Base-by-base conservation (phyloP, 2,329 filamentous ascomycete species). In the Colletotrichum sp. region DNA sequence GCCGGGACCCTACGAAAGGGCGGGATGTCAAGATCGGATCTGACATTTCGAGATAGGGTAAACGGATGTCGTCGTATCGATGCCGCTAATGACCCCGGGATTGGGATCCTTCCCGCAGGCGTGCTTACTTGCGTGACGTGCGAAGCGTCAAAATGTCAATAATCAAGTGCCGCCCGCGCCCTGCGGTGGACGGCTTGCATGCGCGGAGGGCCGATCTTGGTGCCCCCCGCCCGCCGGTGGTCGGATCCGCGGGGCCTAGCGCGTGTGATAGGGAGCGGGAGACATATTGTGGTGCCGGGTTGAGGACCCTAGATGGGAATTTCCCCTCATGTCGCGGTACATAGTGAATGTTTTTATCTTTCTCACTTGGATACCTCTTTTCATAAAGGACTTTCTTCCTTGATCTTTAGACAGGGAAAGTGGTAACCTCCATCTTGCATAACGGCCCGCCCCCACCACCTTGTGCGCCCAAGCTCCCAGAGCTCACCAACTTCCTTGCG, bases 141-240 rank as follows among this genome's bases (percentile, higher is more conserved):
- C 9, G 13, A n/a, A 21, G 13, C 9, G 55, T 21, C 10, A 52
- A 30, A 36, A 57, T 60, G 71, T 66, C 57, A 74, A 70, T 55
- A 30, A 12, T 5, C 24, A 16, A 34, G 44, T 10, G 64, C 66
- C 52, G 59, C 74, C 44, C 34, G 71, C 74, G 74, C 74, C 74
- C 70, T 76, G 18, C 36, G 64, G 59, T 36, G 15, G 70, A 76
- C 57, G 52, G 64, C 8, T 21, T 68, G 57, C 49, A 39, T 59
- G 30, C 28, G 28, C 32, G 34, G 12, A 28, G n/a, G 69, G 66
- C 30, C 63, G 57, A 64, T 76, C 34, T 66, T 44, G 13, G n/a
- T 49, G n/a, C n/a, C 44, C 44, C 44, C 44, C 44, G n/a, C 44
- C 34, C 36, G n/a, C n/a, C 62, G 32, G 8, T 32, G 8, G 63